Conservation (phyloP, 2,329 filamentous ascomycete genomes). For the Diaporthe destruens region DNA sequence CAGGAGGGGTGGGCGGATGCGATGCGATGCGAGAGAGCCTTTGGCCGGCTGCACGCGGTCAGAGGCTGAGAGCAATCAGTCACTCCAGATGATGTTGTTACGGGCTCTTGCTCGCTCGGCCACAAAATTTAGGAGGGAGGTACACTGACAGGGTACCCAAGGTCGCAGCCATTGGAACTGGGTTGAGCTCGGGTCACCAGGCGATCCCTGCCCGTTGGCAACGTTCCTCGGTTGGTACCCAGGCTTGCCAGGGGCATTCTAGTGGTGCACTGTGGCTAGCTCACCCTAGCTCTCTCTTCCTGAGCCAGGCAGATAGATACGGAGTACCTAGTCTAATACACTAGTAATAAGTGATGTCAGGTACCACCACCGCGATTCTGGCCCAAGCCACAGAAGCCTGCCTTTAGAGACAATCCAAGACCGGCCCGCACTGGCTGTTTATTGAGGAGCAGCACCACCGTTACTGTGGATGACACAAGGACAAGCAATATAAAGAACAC, state of each 20-base stretch:
- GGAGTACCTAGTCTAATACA: background rate
- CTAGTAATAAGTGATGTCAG: background rate
- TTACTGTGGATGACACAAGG: background rate
- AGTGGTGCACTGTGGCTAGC: background rate
- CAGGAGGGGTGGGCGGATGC: background rate
- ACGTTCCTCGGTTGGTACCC: background rate
- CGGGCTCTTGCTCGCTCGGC: slow-evolving; percentile 40
- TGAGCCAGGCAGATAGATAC: background rate
- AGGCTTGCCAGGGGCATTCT: background rate
- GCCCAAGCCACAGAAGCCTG: background rate
- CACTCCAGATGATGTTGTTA: slow-evolving; percentile 38
- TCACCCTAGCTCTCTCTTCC: slow-evolving; percentile 19
- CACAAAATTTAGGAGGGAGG: slow-evolving; percentile 40
- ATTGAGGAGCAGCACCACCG: background rate
- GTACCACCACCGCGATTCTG: background rate
- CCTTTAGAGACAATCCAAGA: slow-evolving; percentile 23
- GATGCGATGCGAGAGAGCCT: slow-evolving; percentile 33
- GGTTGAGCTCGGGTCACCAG: slow-evolving; percentile 25
- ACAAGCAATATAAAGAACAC: background rate
- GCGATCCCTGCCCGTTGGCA: slow-evolving; percentile 14
- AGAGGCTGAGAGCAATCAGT: slow-evolving; percentile 37
- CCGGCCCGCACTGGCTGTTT: background rate
- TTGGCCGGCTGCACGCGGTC: slow-evolving; percentile 33
- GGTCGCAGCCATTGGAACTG: slow-evolving; percentile 29
- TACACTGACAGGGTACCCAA: slow-evolving; percentile 26